Base-by-base conservation (phyloP, 2,329 filamentous ascomycete species). In the Aspergillus sp. region DNA sequence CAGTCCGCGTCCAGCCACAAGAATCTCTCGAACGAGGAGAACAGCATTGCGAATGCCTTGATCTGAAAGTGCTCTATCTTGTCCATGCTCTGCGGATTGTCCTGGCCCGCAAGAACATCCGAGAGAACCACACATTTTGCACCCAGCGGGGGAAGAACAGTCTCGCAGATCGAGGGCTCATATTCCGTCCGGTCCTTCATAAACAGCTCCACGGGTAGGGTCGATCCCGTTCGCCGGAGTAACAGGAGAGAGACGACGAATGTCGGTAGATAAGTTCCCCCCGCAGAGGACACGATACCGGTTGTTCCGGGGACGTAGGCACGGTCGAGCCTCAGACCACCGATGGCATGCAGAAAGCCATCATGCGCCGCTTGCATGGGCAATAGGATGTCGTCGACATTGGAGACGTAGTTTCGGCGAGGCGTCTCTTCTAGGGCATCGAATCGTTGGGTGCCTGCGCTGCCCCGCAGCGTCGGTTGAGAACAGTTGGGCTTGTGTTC, bases 1-100 rank as follows among this genome's bases (percentile, higher is more conserved):
- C 73, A 74, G 59, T 83, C 81, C 45, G 78, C 77, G 59, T 84
- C 81, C 50, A 84, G 71, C 62, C 81, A 82, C 29, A 84, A 70
- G 10, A 81, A 73, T 48, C 80, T 72, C 58, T 82, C 77, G 59
- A 82, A 84, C 3, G 79, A 78, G 2, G 81, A 82, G 55, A 82
- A 78, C 2, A 84, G 66, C 38, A 84, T 75, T 5, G 80, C 71
- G 54, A 83, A 76, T 17, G 78, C 70, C 63, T 83, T 83, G 69
- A 78, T 77, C 58, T 84, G 81, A 59, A 74, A 81, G n/a, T 70
- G 64, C 16, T 62, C 62, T 9, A 69, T 61, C 9, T 42, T 29
- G 2, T 54, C 45, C 7, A 48, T 45, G 3, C 23, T 53, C 14
- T 45, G 17, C 20, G 16, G 16, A 34, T 47, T n/a, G 36, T 42